A percentile compares a stretch with the other conserved stretches of the same genome.
Conservation (phyloP, 441 rosid genomes). For the Metrosideros polymorpha region DNA sequence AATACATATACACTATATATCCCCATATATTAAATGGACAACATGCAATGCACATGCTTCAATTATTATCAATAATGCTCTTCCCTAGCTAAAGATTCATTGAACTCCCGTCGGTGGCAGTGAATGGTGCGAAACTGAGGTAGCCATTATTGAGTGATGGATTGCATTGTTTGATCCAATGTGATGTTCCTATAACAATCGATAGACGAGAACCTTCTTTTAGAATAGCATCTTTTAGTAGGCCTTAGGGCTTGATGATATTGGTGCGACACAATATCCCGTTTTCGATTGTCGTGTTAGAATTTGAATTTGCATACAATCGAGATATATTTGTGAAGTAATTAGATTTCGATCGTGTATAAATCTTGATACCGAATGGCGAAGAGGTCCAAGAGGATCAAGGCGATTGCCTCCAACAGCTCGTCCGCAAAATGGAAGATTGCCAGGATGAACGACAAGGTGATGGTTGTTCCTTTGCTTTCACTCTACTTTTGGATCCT, state of each 20-base stretch:
- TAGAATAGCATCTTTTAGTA: neutral
- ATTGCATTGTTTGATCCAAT: neutral
- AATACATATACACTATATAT: neutral
- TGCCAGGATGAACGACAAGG: neutral
- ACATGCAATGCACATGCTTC: neutral
- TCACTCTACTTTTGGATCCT: neutral
- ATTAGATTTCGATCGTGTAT: neutral
- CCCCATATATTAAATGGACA: neutral
- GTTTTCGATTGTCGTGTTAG: neutral
- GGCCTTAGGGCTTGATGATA: neutral
- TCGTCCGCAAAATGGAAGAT: neutral
- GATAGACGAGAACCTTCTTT: too few species aligned
- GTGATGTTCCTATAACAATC: neutral
- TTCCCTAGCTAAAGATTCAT: neutral
- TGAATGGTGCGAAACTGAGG: neutral
- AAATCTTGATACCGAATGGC: neutral
- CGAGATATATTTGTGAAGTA: neutral
- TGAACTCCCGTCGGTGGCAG: neutral
- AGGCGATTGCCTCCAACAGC: neutral
- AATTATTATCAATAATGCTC: neutral
- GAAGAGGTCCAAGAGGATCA: neutral
- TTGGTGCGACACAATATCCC: fast-evolving
- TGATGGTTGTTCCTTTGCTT: neutral
- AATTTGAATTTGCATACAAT: neutral
- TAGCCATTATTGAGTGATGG: neutral